Percentiles rank a stretch among this genome's conserved stretches.
Evolutionary conservation across 768 basidiomycete species (phyloP).

Genomic region (Neoboletus magnificus): DNA sequence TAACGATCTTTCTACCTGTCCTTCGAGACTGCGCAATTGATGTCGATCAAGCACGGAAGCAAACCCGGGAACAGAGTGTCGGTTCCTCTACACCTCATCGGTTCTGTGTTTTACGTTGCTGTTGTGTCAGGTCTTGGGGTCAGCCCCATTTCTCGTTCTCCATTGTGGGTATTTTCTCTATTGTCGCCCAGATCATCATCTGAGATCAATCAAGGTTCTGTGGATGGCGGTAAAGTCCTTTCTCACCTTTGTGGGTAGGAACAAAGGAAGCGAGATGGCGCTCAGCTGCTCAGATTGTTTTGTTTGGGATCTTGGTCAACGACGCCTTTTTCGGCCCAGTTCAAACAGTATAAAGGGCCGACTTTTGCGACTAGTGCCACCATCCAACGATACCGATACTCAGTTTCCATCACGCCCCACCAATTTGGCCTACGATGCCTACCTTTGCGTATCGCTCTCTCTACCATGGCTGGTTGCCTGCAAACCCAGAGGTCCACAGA

Average conservation of each 20-base stretch:
- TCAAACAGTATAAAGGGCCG: not conserved
- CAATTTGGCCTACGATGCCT: not conserved
- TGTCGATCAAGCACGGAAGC: not conserved
- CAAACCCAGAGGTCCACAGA: not conserved
- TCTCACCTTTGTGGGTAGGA: not conserved
- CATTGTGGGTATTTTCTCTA: not conserved
- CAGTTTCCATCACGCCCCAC: not conserved
- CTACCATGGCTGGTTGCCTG: conserved; percentile 1
- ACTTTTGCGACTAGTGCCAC: not conserved
- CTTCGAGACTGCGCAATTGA: not conserved
- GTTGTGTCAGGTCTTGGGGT: not conserved
- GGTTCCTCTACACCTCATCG: not conserved
- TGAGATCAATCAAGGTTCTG: not conserved
- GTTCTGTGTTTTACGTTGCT: not conserved
- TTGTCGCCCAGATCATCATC: not conserved
- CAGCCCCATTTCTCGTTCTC: not conserved
- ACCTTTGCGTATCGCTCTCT: not conserved
- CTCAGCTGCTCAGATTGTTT: not conserved
- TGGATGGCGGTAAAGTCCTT: not conserved
- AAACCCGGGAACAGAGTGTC: not conserved
- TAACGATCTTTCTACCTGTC: not conserved
- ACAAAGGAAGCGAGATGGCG: not conserved
- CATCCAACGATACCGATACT: not conserved
- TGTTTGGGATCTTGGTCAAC: not conserved
- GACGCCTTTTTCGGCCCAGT: not conserved